Evolutionary conservation across 1,284 basidiomycete genomes (phyloP).

Genomic region (Gomphus bonarii): DNA sequence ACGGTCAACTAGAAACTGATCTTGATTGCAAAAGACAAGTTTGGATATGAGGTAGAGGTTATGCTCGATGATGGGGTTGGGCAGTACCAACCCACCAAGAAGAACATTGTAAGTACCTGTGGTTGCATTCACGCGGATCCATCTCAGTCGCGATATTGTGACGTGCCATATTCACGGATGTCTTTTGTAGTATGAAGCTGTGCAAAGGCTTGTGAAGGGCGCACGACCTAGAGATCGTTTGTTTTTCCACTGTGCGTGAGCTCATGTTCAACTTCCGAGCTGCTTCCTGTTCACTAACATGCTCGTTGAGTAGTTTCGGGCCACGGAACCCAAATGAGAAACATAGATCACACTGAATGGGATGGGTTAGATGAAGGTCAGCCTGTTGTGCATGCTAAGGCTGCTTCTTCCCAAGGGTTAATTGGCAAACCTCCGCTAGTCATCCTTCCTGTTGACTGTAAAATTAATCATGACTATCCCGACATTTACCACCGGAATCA

Average conservation of each 20-base stretch:
- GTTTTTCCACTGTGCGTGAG: slow-evolving; percentile 2
- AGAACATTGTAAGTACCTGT: slow-evolving; percentile 1
- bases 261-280: not conserved
- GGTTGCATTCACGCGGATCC: not conserved
- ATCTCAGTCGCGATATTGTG: not conserved
- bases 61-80: not conserved
- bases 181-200: not conserved
- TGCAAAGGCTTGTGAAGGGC: not conserved
- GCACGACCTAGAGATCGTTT: not conserved
- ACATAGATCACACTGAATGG: not conserved
- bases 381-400: not conserved
- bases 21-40: not conserved
- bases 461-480: not conserved
- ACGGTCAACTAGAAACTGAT: not conserved
- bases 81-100: not conserved
- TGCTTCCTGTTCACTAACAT: not conserved
- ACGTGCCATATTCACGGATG: not conserved
- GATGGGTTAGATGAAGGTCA: slow-evolving; percentile 3
- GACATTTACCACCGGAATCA: not conserved
- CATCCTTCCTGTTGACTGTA: not conserved
- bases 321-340: not conserved
- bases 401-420: not conserved
- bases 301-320: not conserved
- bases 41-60: not conserved
- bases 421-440: not conserved